These are phyloP conservation scores for Termitomyces eurrhizus DNA, from an alignment of 768 basidiomycete species.

Conservation along the genomic window DNA sequence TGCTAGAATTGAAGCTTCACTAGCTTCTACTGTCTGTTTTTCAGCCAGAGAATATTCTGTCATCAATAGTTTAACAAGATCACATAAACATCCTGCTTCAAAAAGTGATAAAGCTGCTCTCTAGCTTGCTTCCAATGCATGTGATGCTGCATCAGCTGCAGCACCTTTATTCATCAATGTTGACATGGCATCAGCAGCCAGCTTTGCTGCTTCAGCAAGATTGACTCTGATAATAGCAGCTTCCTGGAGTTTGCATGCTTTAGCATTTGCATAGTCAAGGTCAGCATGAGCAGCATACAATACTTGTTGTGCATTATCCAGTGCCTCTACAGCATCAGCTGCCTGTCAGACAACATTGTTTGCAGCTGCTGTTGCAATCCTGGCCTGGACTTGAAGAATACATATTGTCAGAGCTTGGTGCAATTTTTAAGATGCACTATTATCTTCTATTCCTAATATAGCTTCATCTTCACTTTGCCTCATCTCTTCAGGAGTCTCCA, in stretches of 20 bases:
- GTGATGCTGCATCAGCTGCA: background rate
- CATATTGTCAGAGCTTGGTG: background rate
- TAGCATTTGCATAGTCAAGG: background rate
- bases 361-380: background rate
- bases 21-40: background rate
- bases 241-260: background rate
- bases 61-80: background rate
- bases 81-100: background rate
- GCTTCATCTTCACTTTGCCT: background rate
- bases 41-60: background rate
- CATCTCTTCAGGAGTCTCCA: background rate
- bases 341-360: background rate
- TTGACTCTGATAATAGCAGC: background rate
- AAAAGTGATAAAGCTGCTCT: background rate
- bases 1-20: background rate
- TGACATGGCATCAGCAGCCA: background rate
- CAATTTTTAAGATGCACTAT: background rate
- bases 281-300: background rate
- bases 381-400: background rate
- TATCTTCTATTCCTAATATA: background rate
- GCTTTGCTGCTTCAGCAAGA: background rate
- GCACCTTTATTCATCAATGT: background rate
- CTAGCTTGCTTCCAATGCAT: background rate
- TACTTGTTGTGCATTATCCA: background rate
- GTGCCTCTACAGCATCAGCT: background rate